Evolutionary conservation across 2,329 filamentous ascomycete species (phyloP), one percentile per base, ranked within the genome.

Genomic region (Orbilia quercus): DNA sequence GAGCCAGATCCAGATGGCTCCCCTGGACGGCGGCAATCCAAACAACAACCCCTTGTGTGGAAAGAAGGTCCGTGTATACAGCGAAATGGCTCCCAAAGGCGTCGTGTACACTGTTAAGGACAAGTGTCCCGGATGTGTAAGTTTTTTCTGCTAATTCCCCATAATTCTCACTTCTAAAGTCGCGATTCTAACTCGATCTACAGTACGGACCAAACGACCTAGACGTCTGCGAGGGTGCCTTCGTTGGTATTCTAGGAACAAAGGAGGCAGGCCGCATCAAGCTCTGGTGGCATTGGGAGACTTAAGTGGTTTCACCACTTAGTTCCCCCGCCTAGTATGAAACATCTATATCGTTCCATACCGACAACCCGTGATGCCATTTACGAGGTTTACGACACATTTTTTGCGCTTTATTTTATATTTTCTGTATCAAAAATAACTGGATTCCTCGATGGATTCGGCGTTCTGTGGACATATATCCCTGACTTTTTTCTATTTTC

Each of bases 51-150:
- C 69, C 4, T 11, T 55, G 7, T 73, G 69, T 14, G 69, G 69
- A 40, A 54, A 51, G 55, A 65, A 73, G 20, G 40, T 73, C 48
- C 60, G 60, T 28, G 42, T 73, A 31, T 73, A 40, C 48, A 73
- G 47, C n/a, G 60, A 60, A 36, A 73, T 66, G 69, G 60, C 69
- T 14, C 69, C 69, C 14, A 45, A 73, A 1, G 69, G 69, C 28
- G 31, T 73, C 36, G 60, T 55, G 12, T 66, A 60, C 48, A 66
- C 60, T 14, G 69, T 73, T 18, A 16, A 48, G 40, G 69, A 73
- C 54, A 73, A 73, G 48, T 73, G 69, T 60, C 69, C 69, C 25
- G 69, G 69, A 66, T 73, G 69, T 16, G 69, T 73, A 73, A 66
- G 69, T 66, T 62, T 48, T 7, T 50, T 36, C n/a, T n/a, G n/a